These are phyloP conservation scores for Neltuma alba DNA, from an alignment of 306 rosid species.

Conservation along the genomic window DNA sequence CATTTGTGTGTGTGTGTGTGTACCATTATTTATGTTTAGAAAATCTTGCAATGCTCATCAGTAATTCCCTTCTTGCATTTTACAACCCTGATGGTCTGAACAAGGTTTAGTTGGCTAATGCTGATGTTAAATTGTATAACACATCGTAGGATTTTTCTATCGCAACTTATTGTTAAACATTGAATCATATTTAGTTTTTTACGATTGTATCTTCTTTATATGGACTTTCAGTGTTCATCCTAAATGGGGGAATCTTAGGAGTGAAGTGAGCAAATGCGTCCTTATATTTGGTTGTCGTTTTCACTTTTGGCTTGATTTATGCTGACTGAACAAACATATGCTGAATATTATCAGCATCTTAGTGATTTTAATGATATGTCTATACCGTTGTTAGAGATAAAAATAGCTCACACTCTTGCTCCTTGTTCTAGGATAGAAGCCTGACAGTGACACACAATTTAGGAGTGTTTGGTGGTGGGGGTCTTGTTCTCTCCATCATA, in stretches of 20 bases:
- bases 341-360: background rate
- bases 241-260: background rate
- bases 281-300: background rate
- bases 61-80: too few species aligned
- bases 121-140: too few species aligned
- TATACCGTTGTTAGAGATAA: background rate
- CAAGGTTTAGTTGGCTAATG: too few species aligned
- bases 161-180: too few species aligned
- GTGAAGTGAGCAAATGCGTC: background rate
- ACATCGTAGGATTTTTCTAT: too few species aligned
- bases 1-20: too few species aligned
- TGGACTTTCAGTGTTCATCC: background rate
- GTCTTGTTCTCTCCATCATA: conserved; percentile 80
- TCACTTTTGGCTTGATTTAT: background rate
- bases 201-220: background rate
- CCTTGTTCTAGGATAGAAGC: conserved; percentile 76
- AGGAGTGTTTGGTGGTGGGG: conserved; percentile 88
- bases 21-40: too few species aligned
- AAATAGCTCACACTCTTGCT: conserved; percentile 24
- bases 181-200: background rate
- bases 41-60: too few species aligned
- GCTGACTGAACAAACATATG: background rate
- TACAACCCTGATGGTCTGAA: too few species aligned
- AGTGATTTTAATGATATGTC: background rate
- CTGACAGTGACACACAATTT: conserved; percentile 82